phyloP scores from a whole-genome alignment of 2,329 filamentous ascomycete genomes.

The Fusarium buxicola region DNA sequence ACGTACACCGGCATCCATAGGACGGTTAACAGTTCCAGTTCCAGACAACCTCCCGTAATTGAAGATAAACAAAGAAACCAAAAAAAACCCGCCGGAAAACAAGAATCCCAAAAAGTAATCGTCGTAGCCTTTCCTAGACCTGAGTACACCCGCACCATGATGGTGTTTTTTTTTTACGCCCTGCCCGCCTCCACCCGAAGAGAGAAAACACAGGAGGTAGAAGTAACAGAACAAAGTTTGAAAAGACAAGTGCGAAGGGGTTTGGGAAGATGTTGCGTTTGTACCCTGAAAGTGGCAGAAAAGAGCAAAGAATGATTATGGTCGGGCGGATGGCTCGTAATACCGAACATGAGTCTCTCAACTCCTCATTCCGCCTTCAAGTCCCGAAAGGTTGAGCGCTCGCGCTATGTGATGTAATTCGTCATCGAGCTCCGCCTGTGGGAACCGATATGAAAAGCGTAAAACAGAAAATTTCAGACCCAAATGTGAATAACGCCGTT shows the following conservation, averaged over 20 bases:
- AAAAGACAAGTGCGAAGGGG: slow-evolving; percentile 5
- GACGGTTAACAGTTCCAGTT: slow-evolving; percentile 10
- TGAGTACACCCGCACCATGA: slow-evolving; percentile 23
- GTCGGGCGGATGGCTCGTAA: slow-evolving; percentile 12
- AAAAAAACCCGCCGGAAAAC: slow-evolving; percentile 8
- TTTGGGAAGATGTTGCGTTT: slow-evolving; percentile 9
- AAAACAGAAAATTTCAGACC: slow-evolving; percentile 41
- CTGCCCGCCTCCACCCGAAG: slow-evolving; percentile 23
- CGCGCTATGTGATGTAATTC: slow-evolving; percentile 27
- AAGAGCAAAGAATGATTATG: slow-evolving; percentile 5
- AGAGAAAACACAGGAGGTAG: slow-evolving; percentile 14
- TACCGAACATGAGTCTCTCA: slow-evolving; percentile 19
- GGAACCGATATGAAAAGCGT: slow-evolving; percentile 34
- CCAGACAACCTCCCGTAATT: slow-evolving; percentile 18
- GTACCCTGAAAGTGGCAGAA: slow-evolving; percentile 33
- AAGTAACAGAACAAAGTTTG: slow-evolving; percentile 15
- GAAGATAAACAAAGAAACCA: slow-evolving; percentile 30
- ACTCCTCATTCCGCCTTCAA: slow-evolving; percentile 3
- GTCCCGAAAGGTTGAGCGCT: slow-evolving; percentile 23
- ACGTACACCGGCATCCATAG: slow-evolving; percentile 9
- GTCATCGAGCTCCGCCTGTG: slow-evolving; percentile 14
- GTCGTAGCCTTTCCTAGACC: slow-evolving; percentile 29
- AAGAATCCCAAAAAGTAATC: slow-evolving; percentile 13
- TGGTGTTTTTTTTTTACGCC: slow-evolving; percentile 25
- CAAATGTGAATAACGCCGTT: slow-evolving; percentile 46